A percentile compares a stretch with the other conserved stretches of the same genome.
These are phyloP conservation scores for Gossypium rotundifolium DNA, from an alignment of 345 rosid species.

Conservation along the genomic window DNA sequence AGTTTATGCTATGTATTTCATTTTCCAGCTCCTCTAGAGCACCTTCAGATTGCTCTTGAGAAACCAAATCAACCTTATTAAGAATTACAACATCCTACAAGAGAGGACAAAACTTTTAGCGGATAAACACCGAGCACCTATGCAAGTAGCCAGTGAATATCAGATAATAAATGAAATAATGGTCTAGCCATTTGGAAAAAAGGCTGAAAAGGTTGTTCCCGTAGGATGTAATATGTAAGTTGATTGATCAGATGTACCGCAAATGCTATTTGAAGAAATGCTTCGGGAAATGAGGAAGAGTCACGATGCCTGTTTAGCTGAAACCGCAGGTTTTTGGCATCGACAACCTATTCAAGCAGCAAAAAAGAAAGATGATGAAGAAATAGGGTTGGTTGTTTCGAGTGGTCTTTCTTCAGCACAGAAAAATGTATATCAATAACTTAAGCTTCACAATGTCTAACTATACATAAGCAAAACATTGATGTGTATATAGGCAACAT, in stretches of 20 bases:
- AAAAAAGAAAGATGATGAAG: conserved; percentile 1
- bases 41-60: conserved; percentile 38
- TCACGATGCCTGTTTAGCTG: conserved; percentile 52
- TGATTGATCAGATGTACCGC: conserved; percentile 45
- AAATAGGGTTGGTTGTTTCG: not conserved
- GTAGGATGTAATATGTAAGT: not conserved
- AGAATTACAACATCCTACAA: conserved; percentile 82
- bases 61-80: conserved; percentile 91
- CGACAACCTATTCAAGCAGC: conserved; percentile 67
- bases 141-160: not conserved
- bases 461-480: not conserved
- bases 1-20: conserved; percentile 68
- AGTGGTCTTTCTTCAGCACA: not conserved
- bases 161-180: not conserved
- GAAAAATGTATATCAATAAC: not conserved
- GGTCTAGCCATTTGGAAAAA: conserved; percentile 1
- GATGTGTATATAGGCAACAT: not conserved
- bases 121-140: too few relatives aligned
- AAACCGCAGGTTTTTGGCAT: conserved; percentile 83
- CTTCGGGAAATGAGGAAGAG: conserved; percentile 82
- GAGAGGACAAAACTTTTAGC: conserved; percentile 8
- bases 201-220: not conserved
- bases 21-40: conserved; percentile 64
- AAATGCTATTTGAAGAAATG: conserved; percentile 82
- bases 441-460: not conserved